These are phyloP conservation scores for Paradendryphiella salina DNA, from an alignment of 2,329 filamentous ascomycete species.

Conservation along the genomic window DNA sequence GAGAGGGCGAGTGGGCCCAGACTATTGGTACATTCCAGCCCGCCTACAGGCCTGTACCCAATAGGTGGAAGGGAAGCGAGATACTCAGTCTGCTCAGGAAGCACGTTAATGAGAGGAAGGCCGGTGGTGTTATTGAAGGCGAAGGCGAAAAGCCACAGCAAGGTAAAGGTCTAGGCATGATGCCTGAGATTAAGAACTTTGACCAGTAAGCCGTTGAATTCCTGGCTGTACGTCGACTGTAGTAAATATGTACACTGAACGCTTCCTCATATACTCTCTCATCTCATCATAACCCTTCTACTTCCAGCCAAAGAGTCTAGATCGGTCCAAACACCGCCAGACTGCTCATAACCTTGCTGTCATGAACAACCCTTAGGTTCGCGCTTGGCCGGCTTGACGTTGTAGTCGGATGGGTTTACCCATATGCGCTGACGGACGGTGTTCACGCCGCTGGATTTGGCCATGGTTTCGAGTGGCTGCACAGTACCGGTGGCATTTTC, in stretches of 20 bases:
- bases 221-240: constrained; percentile 1
- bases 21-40: constrained; percentile 93
- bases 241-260: constrained; percentile 7
- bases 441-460: constrained; percentile 66
- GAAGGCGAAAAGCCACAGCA: constrained; percentile 41
- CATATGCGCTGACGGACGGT: constrained; percentile 71
- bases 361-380: constrained; percentile 64
- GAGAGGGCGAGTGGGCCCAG: constrained; percentile 89
- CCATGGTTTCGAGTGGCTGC: constrained; percentile 64
- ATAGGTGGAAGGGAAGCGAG: constrained; percentile 81
- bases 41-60: constrained; percentile 86
- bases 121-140: constrained; percentile 56
- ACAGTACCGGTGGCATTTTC: constrained; percentile 58
- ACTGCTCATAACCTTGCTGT: constrained; percentile 60
- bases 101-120: constrained; percentile 76
- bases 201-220: constrained; percentile 35
- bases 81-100: constrained; percentile 74
- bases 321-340: constrained; percentile 56
- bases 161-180: constrained; percentile 52
- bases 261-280: background rate
- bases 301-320: background rate
- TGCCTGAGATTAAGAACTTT: constrained; percentile 56
- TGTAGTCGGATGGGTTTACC: constrained; percentile 68
- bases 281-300: background rate
- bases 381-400: constrained; percentile 67